Conservation (phyloP, 2,329 filamentous ascomycete genomes). For the Colletotrichum gigasporum region DNA sequence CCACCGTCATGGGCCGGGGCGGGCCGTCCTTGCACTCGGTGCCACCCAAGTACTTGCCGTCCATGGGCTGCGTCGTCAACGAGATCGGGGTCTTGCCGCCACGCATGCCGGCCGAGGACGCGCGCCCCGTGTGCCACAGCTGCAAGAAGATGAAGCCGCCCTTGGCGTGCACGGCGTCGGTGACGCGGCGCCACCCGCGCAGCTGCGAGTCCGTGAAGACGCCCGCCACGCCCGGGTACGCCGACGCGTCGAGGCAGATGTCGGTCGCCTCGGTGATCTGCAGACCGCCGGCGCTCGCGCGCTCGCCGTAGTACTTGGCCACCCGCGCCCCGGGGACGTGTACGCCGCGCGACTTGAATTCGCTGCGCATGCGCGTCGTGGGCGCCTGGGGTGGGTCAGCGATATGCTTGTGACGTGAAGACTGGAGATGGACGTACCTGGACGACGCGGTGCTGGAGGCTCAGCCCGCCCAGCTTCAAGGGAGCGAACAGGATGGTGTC, state of each 20-base stretch:
- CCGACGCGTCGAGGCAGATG: conserved; percentile 39
- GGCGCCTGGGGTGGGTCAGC: not conserved
- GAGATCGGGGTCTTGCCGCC: conserved; percentile 38
- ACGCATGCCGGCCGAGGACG: conserved; percentile 39
- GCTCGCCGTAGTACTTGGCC: conserved; percentile 42
- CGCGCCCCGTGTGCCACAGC: conserved; percentile 69
- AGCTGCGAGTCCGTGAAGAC: conserved; percentile 42
- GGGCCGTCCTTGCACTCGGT: conserved; percentile 43
- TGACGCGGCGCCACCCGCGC: conserved; percentile 66
- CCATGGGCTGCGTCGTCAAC: conserved; percentile 50
- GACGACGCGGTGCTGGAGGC: conserved; percentile 47
- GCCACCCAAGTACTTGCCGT: conserved; percentile 36
- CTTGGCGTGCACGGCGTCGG: conserved; percentile 70
- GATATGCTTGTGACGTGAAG: too few species aligned
- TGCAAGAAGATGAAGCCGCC: conserved; percentile 69
- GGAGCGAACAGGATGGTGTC: conserved; percentile 44
- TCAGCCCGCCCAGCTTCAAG: conserved; percentile 43
- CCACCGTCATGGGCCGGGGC: conserved; percentile 69
- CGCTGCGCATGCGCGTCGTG: conserved; percentile 37
- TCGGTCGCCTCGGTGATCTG: conserved; percentile 43
- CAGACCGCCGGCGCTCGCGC: conserved; percentile 43
- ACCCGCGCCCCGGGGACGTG: conserved; percentile 41
- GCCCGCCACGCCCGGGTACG: conserved; percentile 40
- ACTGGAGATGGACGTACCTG: conserved; percentile 36
- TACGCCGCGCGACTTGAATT: conserved; percentile 43